Evolutionary conservation across 148 eudicot species (phyloP).

Genomic region (Fallopia convolvulus): DNA sequence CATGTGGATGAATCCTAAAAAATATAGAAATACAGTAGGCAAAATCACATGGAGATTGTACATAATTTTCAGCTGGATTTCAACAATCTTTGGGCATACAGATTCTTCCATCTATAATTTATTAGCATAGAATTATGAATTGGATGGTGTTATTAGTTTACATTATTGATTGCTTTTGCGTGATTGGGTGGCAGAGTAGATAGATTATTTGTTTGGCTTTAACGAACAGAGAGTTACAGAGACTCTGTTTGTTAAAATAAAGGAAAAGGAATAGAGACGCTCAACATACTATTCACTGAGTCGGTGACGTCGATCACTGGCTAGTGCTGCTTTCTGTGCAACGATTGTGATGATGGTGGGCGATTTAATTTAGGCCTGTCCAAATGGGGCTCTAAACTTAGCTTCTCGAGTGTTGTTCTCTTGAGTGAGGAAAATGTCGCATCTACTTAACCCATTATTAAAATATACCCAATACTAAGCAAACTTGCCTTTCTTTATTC

Average conservation of each 20-base stretch:
- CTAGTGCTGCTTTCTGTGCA: background rate
- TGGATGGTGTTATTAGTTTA: background rate
- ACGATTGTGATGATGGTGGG: background rate
- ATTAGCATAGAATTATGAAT: background rate
- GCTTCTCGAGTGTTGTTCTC: background rate
- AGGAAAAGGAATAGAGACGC: background rate
- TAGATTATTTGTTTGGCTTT: background rate
- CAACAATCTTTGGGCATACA: background rate
- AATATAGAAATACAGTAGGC: too few species aligned
- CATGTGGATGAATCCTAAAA: too few species aligned
- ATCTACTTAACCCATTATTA: background rate
- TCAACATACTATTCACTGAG: background rate
- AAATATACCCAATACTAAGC: background rate
- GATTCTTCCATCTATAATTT: background rate
- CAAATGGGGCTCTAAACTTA: background rate
- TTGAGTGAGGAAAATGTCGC: background rate
- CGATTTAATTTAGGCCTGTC: conserved; percentile 1
- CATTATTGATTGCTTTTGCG: background rate
- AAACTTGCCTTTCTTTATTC: background rate
- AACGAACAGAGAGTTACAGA: background rate
- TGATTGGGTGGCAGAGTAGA: background rate
- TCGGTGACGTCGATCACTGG: background rate
- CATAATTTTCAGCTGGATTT: background rate
- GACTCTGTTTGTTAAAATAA: background rate
- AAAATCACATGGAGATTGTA: background rate